Evolutionary conservation across 2,329 filamentous ascomycete genomes (phyloP).

Genomic region (Talaromyces marneffei): DNA sequence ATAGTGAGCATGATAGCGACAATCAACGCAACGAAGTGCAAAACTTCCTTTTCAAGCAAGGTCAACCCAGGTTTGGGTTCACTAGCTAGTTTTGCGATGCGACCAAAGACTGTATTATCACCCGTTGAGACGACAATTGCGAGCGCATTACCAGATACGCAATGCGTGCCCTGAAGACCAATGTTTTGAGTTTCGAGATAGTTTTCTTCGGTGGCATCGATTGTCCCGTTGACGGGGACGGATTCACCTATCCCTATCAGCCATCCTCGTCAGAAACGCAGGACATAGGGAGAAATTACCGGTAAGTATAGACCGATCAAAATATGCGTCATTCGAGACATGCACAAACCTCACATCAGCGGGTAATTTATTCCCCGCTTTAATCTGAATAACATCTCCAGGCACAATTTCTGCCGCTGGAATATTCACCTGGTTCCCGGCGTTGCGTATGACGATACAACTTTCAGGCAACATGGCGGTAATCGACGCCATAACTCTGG

Average conservation of each 20-base stretch:
- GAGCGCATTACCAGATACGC: constrained; percentile 60
- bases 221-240: constrained; percentile 55
- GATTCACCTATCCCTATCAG: constrained; percentile 52
- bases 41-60: constrained; percentile 64
- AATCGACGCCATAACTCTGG: constrained; percentile 71
- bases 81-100: constrained; percentile 66
- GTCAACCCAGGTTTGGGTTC: constrained; percentile 63
- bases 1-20: constrained; percentile 16
- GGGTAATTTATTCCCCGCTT: constrained; percentile 66
- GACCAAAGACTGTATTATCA: constrained; percentile 67
- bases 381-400: constrained; percentile 63
- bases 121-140: constrained; percentile 68
- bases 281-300: background rate
- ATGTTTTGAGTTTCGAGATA: constrained; percentile 73
- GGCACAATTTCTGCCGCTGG: constrained; percentile 60
- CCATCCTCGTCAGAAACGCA: background rate
- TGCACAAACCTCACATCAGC: constrained; percentile 67
- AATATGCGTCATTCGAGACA: constrained; percentile 62
- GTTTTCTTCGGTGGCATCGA: constrained; percentile 64
- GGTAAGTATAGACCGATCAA: constrained; percentile 68
- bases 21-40: constrained; percentile 54
- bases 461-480: constrained; percentile 73
- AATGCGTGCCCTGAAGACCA: constrained; percentile 73
- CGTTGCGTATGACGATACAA: constrained; percentile 60
- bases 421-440: constrained; percentile 42